Base-by-base conservation (phyloP, 2,329 filamentous ascomycete species). In the Colletotrichum sansevieriae region DNA sequence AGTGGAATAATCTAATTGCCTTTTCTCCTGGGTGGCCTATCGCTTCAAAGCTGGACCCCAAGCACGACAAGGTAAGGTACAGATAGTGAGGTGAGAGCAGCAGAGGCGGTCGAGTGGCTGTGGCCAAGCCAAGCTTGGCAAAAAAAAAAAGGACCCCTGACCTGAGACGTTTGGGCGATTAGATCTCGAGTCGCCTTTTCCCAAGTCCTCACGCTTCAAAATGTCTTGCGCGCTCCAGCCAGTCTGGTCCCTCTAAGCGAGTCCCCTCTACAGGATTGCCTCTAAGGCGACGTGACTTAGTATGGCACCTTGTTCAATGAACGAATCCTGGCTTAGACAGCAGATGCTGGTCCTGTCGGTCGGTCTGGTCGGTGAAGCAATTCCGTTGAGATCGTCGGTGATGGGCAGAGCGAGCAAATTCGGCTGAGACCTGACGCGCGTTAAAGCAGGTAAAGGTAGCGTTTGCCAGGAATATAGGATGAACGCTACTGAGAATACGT, bases 21-120 rank as follows among this genome's bases (percentile, higher is more conserved):
- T 57, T 47, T 57, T 57, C 59, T 64, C 64, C 61, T 44, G 46
- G 62, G 63, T 51, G 65, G 62, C 66, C 66, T 69, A 69, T 69
- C 62, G 55, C 56, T 62, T 69, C 56, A 49, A 25, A 56, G 44
- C 60, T 52, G 61, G 54, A 68, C 51, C 57, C 61, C 66, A 66
- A 61, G 66, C 56, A 66, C 47, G 33, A 55, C 60, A 63, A 52
- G 59, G 56, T 63, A 69, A 69, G 62, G 62, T 66, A 66, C 49
- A 44, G 29, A 29, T 29, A 29, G 29, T 29, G 29, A 8, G 29
- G 29, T 29, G 29, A 29, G 46, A 62, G 57, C 56, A 49, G 57
- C 51, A 60, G 47, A 29, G 33, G 35, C 22, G 43, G 46, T 29
- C 35, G 43, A 57, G 66, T 67, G 67, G 58, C 52, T 59, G 63